Base-by-base conservation (phyloP, 2,329 filamentous ascomycete genomes). In the Didymella keratinophila region DNA sequence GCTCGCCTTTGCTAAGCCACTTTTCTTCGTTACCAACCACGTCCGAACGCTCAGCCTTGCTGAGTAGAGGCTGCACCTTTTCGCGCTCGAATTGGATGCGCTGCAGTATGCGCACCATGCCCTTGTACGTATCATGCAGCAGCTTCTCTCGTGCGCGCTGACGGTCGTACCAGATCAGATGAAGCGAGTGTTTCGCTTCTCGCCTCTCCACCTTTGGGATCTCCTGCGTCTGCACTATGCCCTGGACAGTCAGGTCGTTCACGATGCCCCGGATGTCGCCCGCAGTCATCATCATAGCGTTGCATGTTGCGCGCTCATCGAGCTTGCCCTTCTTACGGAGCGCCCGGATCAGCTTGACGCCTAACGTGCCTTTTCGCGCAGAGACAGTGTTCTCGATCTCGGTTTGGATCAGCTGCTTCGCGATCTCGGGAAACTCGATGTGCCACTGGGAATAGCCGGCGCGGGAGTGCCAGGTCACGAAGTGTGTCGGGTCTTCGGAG, bases 201-300 rank as follows among this genome's bases (percentile, higher is more conserved):
- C 93, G 89, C 61, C 88, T 89, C 64, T 89, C 89, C 70, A 98
- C 94, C 65, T 91, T 91, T 0, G 95, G 95, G 0, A 99, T 89
- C 79, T 99, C 95, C 76, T 99, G 95, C 6, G 96, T 87, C 66
- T 98, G 92, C 12, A 97, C 87, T 60, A 95, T 89, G 2, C 95
- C 94, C 18, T 88, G 87, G 75, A 92, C 88, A 67, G 96, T 91
- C 84, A 99, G 91, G 61, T 89, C 87, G 14, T 91, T 89, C 77
- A 98, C 89, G 62, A 93, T 90, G 57, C 89, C 87, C 45, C 95
- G 91, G 23, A 98, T 87, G 52, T 97, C 92, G 57, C 89, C 88
- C 69, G 94, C 91, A 56, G 90, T 89, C 81, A 97, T 89, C 60
- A 99, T 85, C 52, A 90, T 91, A 55, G 93, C 84, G 48, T 88